Base-by-base conservation (phyloP, 495 filamentous ascomycete species). In the Daldinia decipiens region DNA sequence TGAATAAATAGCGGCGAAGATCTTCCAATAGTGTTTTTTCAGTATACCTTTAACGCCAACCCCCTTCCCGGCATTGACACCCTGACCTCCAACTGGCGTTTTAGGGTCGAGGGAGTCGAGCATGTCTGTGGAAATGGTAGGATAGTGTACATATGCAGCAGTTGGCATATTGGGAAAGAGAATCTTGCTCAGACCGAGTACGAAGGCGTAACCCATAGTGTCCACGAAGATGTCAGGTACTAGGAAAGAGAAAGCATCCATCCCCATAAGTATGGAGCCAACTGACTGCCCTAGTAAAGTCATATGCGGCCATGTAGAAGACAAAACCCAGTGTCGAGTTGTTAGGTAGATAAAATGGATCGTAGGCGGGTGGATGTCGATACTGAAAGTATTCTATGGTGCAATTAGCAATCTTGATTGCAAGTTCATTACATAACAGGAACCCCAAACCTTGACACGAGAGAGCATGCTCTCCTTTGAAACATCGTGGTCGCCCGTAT, bases 91-190 rank as follows among this genome's bases (percentile, higher is more conserved):
- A 24, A 80, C 85, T 11, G 72, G 39, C 9, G 81, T 81, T 29
- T 79, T 77, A 13, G 91, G 87, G 63, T 93, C 86, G 11, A 99
- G 89, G 19, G 92, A 93, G 43, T 83, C 84, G 5, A 99, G 89
- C 95, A 99, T 99, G 78, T 99, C 96, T 34, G 95, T 99, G 5
- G 94, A 97, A 52, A 99, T 99, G 51, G 95, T 98, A 5, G 95
- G 95, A 76, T 98, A 99, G 79, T 99, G 95, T 2, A 99, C 94
- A 75, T 99, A 99, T 13, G 95, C 95, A 36, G 86, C 93, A 2
- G 93, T 96, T 3, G 96, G 94, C 19, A 98, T 88, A 13, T 81
- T 76, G 1, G 86, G 90, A 80, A 99, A 98, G 21, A 98, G 85
- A 51, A 89, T 85, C 74, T 95, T 96, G 80, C 85, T 89, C 12